Percentiles rank a stretch among this genome's conserved stretches.
Evolutionary conservation across 164 flowering plant species (phyloP).

Genomic region (Aristolochia contorta): DNA sequence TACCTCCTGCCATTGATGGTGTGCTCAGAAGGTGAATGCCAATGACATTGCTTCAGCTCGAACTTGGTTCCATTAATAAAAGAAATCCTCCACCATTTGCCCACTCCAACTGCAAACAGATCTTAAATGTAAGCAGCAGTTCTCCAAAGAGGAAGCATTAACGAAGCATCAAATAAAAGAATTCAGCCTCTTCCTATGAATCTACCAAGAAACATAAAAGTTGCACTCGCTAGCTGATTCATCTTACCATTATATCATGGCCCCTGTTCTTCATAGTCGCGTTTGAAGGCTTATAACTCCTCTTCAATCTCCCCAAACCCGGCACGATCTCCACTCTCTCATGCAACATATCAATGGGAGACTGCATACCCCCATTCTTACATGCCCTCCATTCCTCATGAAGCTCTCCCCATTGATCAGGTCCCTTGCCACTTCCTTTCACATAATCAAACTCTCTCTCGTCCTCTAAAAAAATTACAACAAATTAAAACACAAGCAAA

Average conservation of each 20-base stretch:
- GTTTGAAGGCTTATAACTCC: constrained; percentile 29
- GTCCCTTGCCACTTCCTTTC: constrained; percentile 24
- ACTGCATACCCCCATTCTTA: constrained; percentile 43
- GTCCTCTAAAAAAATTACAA: constrained; percentile 29
- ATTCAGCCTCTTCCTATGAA: too few species aligned
- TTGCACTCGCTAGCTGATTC: not conserved
- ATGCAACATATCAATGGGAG: constrained; percentile 51
- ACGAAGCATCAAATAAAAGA: not conserved
- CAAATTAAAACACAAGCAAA: too few species aligned
- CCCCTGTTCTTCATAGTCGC: constrained; percentile 42
- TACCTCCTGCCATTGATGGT: constrained; percentile 36
- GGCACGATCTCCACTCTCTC: constrained; percentile 31
- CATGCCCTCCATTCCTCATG: constrained; percentile 40
- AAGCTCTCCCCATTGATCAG: constrained; percentile 40
- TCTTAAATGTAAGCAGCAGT: not conserved
- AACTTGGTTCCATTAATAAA: constrained; percentile 30
- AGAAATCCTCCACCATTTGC: constrained; percentile 25
- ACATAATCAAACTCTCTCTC: constrained; percentile 39
- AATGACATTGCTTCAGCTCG: constrained; percentile 31
- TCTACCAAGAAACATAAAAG: not conserved
- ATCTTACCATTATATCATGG: constrained; percentile 42
- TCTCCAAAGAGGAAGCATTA: not conserved
- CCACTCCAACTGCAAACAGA: constrained; percentile 28
- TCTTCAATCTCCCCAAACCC: constrained; percentile 23
- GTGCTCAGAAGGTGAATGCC: constrained; percentile 60